Evolutionary conservation across 2,329 filamentous ascomycete genomes (phyloP).

Genomic region (Ophiostoma novo-ulmi): DNA sequence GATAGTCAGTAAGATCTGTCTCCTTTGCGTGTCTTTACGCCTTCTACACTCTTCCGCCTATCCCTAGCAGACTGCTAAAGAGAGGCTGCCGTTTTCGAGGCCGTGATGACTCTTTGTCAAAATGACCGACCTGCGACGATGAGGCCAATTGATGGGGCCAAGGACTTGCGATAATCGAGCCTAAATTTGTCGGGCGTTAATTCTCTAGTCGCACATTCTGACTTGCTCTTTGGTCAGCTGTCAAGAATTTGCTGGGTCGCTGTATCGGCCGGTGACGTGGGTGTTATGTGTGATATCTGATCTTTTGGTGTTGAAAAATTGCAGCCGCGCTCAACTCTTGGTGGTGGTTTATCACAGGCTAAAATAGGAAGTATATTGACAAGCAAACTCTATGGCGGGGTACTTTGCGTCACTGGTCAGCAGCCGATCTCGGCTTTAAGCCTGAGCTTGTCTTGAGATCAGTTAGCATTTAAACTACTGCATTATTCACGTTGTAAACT

Average conservation of each 20-base stretch:
- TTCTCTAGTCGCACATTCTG: not conserved
- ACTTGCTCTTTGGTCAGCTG: not conserved
- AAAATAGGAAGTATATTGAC: constrained; percentile 19
- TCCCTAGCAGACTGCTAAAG: not conserved
- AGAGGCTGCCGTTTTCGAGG: not conserved
- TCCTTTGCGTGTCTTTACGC: not conserved
- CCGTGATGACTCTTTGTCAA: not conserved
- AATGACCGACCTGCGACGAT: not conserved
- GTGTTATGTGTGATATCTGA: not conserved
- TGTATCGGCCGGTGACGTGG: not conserved
- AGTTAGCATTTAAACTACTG: not conserved
- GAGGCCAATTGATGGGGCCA: not conserved
- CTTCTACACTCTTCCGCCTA: not conserved
- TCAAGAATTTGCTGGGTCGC: not conserved
- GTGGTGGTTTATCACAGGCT: constrained; percentile 14
- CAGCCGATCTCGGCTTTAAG: constrained; percentile 26
- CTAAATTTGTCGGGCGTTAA: not conserved
- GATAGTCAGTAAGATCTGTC: not conserved
- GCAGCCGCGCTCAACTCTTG: not conserved
- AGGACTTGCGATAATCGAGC: not conserved
- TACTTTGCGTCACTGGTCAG: constrained; percentile 22
- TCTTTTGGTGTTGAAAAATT: constrained; percentile 21
- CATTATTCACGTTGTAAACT: not conserved
- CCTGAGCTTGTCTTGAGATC: not conserved
- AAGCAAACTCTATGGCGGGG: constrained; percentile 24